These are phyloP conservation scores for Ustilago loliicola DNA, from an alignment of 1,284 basidiomycete genomes.

Conservation along the genomic window DNA sequence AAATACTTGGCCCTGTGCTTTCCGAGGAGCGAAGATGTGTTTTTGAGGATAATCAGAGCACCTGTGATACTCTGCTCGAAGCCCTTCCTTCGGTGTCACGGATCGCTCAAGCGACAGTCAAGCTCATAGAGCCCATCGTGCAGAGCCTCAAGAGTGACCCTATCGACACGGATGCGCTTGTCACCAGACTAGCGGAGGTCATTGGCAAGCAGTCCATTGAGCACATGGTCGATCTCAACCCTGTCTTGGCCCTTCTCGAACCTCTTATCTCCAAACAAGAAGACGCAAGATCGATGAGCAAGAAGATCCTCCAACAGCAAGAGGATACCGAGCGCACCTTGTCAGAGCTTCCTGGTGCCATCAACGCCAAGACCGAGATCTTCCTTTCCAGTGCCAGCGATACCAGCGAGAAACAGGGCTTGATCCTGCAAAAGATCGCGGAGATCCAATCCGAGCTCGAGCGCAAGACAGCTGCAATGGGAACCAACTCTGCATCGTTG, in stretches of 20 bases:
- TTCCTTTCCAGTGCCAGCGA: constrained; percentile 46
- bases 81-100: constrained; percentile 21
- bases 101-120: constrained; percentile 43
- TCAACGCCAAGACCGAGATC: constrained; percentile 64
- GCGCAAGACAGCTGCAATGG: not conserved
- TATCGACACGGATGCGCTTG: constrained; percentile 50
- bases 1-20: constrained; percentile 27
- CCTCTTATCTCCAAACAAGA: constrained; percentile 61
- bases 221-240: constrained; percentile 58
- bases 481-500: not conserved
- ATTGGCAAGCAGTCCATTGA: constrained; percentile 60
- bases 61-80: constrained; percentile 20
- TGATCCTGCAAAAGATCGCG: constrained; percentile 21
- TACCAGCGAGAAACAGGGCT: constrained; percentile 22
- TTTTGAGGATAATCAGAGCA: constrained; percentile 30
- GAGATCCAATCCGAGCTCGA: constrained; percentile 30
- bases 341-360: constrained; percentile 50
- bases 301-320: constrained; percentile 53
- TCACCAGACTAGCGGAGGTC: constrained; percentile 38
- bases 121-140: constrained; percentile 45
- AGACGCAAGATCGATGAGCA: constrained; percentile 38
- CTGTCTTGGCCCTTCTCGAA: constrained; percentile 60
- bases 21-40: constrained; percentile 34
- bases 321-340: constrained; percentile 56
- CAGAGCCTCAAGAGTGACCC: constrained; percentile 50